Evolutionary conservation across 2,329 filamentous ascomycete genomes (phyloP), one percentile per base, ranked within the genome.

Genomic region (Apiospora arundinis): DNA sequence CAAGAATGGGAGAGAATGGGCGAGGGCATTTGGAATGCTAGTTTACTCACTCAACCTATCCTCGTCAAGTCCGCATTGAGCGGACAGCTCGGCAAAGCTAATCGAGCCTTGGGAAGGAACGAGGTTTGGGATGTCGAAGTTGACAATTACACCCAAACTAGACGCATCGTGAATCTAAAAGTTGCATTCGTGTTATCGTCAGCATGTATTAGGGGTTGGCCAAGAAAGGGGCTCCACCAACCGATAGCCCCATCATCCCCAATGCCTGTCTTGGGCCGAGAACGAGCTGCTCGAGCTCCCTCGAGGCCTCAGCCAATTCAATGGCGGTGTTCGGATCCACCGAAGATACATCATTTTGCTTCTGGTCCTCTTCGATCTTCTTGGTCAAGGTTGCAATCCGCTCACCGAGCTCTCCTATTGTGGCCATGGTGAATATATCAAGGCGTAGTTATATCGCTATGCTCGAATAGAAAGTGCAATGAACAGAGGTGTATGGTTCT

Each of bases 111-210:
- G 37, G 16, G 8, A 32, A 16, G 65, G 65, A 25, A 67, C 37
- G 4, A 67, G n/a, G 7, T 25, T 23, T 21, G 37, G 65, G 65
- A 67, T 67, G 40, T 32, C 65, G 18, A 67, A 67, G 14, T 23
- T 46, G 9, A 25, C 65, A 67, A 67, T 46, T 9, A 67, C 37
- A 32, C 65, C 65, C 21, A 67, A 32, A 11, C 65, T 67, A n/a
- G 65, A 45, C 4, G 65, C 37, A 46, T 67, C 65, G 9, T 67
- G 65, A 16, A 67, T 37, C 65, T 67, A 45, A 25, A 11, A 11
- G 25, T 9, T 4, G 3, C 1, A 21, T 2, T 1, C 14, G 16
- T 16, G 16, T 8, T 32, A 21, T 21, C 14, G 21, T 60, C 5
- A 60, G 52, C 4, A 18, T 32, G 52, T 1, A 37, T 60, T 37